A percentile compares a stretch with the other conserved stretches of the same genome.
Conservation (phyloP, 345 rosid species). For the Aquilaria sinensis region DNA sequence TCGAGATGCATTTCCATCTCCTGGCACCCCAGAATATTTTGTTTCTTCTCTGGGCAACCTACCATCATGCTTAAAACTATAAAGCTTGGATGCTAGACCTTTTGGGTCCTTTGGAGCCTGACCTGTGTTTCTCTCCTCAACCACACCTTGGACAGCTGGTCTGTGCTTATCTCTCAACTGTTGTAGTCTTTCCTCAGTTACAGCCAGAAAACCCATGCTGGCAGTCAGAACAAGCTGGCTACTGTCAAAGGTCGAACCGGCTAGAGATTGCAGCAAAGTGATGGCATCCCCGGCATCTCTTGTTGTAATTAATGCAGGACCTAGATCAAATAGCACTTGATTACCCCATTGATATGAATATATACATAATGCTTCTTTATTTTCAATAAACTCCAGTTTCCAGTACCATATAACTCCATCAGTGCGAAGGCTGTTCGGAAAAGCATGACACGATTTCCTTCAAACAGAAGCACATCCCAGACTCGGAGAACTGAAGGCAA, state of each 20-base stretch:
- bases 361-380: conserved; percentile 5
- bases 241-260: conserved; percentile 88
- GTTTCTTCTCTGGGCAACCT: conserved; percentile 30
- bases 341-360: conserved; percentile 6
- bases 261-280: conserved; percentile 67
- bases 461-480: conserved; percentile 89
- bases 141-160: conserved; percentile 43
- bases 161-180: conserved; percentile 71
- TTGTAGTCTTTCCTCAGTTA: conserved; percentile 61
- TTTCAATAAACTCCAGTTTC: conserved; percentile 1
- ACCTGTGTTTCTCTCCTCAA: conserved; percentile 61
- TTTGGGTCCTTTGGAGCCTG: conserved; percentile 65
- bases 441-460: conserved; percentile 87
- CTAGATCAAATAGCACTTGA: conserved; percentile 26
- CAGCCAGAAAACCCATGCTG: conserved; percentile 67
- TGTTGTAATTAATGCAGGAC: conserved; percentile 73
- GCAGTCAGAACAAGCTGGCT: conserved; percentile 87
- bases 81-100: conserved; percentile 69
- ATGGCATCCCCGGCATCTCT: conserved; percentile 91
- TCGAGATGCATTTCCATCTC: conserved; percentile 17
- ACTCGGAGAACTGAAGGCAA: conserved; percentile 65
- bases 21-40: conserved; percentile 24
- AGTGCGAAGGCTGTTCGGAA: conserved; percentile 83
- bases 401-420: conserved; percentile 74
- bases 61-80: conserved; percentile 70